These are phyloP conservation scores for Buxus sempervirens DNA, from an alignment of 164 flowering plant species.

Conservation along the genomic window DNA sequence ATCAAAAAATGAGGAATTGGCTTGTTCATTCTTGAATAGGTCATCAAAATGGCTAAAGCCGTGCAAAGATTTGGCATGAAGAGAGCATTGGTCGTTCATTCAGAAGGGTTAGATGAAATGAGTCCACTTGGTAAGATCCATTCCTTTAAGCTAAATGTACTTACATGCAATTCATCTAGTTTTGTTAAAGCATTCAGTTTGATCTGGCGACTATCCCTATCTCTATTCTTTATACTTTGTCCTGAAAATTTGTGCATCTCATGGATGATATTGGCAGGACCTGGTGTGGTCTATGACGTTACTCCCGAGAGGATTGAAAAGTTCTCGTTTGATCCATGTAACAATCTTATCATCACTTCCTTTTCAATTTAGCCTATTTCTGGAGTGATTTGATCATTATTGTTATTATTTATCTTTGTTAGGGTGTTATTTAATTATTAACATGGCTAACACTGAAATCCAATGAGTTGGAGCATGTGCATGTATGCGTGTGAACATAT, in stretches of 20 bases:
- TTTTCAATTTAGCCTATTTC: neutral
- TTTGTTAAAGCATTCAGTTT: neutral
- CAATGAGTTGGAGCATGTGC: too few relatives aligned
- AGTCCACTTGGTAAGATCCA: conserved; percentile 74
- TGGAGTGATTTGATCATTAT: too few relatives aligned
- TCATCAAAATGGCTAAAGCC: conserved; percentile 87
- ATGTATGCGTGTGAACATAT: too few relatives aligned
- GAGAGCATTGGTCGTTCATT: conserved; percentile 86
- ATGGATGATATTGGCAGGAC: conserved; percentile 43
- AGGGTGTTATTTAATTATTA: too few relatives aligned
- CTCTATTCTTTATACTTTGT: neutral
- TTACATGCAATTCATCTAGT: neutral
- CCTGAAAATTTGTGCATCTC: neutral
- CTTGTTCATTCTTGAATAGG: conserved; percentile 39
- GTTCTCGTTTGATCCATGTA: conserved; percentile 86
- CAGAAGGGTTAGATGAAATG: conserved; percentile 90
- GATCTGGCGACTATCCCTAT: neutral
- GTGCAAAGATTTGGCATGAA: conserved; percentile 83
- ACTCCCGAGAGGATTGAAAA: conserved; percentile 67
- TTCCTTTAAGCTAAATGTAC: neutral
- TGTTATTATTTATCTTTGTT: too few relatives aligned
- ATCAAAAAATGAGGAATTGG: neutral
- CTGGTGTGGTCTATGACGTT: conserved; percentile 75
- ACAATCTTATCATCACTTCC: conserved; percentile 11
- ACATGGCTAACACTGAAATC: too few relatives aligned